Base-by-base conservation (phyloP, 2,329 filamentous ascomycete genomes). In the Aspergillus japonicus region DNA sequence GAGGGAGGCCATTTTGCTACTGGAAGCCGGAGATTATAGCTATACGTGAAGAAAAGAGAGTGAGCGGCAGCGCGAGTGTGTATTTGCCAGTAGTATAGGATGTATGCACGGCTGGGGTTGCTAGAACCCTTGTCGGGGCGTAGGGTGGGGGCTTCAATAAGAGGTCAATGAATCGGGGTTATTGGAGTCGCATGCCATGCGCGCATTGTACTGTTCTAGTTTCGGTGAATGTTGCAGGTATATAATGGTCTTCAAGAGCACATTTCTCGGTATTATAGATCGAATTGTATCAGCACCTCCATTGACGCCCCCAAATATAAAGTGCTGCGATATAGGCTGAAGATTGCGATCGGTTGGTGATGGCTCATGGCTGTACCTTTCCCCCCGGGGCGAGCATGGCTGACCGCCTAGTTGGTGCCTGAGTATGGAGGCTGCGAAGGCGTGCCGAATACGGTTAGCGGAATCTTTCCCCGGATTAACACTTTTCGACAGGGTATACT, bases 1-100 rank as follows among this genome's bases (percentile, higher is more conserved):
- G 14, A 74, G 61, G n/a, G 71, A 74, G 50, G 66, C 69, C 73
- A 76, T 75, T 51, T 50, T 64, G 52, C 51, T 1, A 50, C 24
- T 10, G 33, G 35, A 33, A 10, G 26, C 5, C 4, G 21, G 12
- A 12, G 26, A n/a, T 54, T 19, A 19, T 48, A 29, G n/a, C 44
- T 23, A 48, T 31, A n/a, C 11, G 19, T n/a, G 21, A 31, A n/a
- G 23, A 0, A 10, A 50, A 26, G 26, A 11, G 4, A n/a, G 12
- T 29, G 31, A 50, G 4, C 49, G 49, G 49, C 26, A 50, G 24
- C 49, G 26, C 26, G 26, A 50, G 24, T 50, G 49, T 24, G 49
- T 19, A 4, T 16, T 50, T 1, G 3, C 26, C 24, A 29, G 33
- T 35, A 16, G 11, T 12, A 35, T 12, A 35, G 14, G 3, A 12